A percentile compares a stretch with the other conserved stretches of the same genome.
Conservation (phyloP, 140 eudicot species). For the Flaveria floridana region DNA sequence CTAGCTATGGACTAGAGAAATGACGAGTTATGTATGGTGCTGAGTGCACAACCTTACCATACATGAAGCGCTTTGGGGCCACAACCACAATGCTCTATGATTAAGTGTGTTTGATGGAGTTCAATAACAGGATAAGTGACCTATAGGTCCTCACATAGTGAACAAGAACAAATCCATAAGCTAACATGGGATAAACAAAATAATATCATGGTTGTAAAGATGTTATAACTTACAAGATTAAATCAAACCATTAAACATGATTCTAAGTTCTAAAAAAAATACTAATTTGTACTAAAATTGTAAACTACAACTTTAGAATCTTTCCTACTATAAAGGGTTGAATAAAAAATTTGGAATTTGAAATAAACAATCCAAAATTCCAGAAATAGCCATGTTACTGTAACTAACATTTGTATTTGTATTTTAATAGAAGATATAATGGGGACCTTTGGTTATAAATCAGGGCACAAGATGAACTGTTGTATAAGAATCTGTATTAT, state of each 20-base stretch:
- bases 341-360: background rate
- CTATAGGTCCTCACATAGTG: too few relatives aligned
- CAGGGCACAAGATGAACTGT: slow-evolving; percentile 27
- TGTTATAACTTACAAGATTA: background rate
- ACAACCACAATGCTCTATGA: too few relatives aligned
- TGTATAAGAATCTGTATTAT: slow-evolving; percentile 13
- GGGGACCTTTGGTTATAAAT: slow-evolving; percentile 16
- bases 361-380: background rate
- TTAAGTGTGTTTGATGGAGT: too few relatives aligned
- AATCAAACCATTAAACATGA: background rate
- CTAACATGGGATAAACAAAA: background rate
- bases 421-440: background rate
- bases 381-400: too few relatives aligned
- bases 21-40: too few relatives aligned
- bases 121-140: too few relatives aligned
- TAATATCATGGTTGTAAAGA: background rate
- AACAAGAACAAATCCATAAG: too few relatives aligned
- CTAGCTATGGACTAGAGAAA: too few relatives aligned
- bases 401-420: too few relatives aligned
- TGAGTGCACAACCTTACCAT: too few relatives aligned
- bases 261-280: background rate
- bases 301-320: background rate
- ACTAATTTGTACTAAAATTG: background rate
- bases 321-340: slow-evolving; percentile 2
- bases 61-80: too few relatives aligned